Evolutionary conservation across 192 early-diverging fungal species (phyloP), one percentile per base, ranked within the genome.

Genomic region (Umbelopsis isabellina): DNA sequence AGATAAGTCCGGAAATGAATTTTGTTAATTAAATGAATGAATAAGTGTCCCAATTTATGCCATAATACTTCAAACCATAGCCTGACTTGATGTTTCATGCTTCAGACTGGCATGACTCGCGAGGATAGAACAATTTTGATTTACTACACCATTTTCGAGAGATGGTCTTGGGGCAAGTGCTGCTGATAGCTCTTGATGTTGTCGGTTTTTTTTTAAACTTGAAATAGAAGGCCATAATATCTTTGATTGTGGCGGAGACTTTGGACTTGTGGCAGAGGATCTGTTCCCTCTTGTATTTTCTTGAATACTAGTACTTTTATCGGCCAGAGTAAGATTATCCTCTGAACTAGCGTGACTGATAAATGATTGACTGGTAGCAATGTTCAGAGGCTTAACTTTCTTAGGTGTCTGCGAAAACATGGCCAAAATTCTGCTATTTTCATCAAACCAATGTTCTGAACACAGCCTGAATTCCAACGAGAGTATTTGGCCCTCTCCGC

Each of bases 391-490:
- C 33, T 35, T 61, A 4, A 61, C 37, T 2, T 15, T 61, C 33
- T 35, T 25, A 12, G 55, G 55, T 16, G 55, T 30, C 16, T 61
- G 27, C 21, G 70, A 67, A 68, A 93, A 93, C 64, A 93, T 48
- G 20, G 80, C 51, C 55, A 80, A 75, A 30, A 91, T 74, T 7
- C 92, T 80, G 67, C 92, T 90, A 52, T 78, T 61, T 47, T 92
- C 89, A 7, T 78, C 84, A 33, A 82, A 82, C 89, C 91, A 94
- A 75, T 94, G 92, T 20, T 89, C 82, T 33, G 79, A 67, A 71
- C 92, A 94, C 22, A 94, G 79, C 18, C 84, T 68, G 73, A 90
- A 92, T 76, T 94, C 92, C 8, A 91, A 68, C 1, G 88, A 83
- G 25, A 89, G 79, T 21, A 80, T 58, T 25, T 74, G 70, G 10